These are phyloP conservation scores for Phytophthora lateralis DNA, from an alignment of 352 stramenopile species.

Conservation along the genomic window DNA sequence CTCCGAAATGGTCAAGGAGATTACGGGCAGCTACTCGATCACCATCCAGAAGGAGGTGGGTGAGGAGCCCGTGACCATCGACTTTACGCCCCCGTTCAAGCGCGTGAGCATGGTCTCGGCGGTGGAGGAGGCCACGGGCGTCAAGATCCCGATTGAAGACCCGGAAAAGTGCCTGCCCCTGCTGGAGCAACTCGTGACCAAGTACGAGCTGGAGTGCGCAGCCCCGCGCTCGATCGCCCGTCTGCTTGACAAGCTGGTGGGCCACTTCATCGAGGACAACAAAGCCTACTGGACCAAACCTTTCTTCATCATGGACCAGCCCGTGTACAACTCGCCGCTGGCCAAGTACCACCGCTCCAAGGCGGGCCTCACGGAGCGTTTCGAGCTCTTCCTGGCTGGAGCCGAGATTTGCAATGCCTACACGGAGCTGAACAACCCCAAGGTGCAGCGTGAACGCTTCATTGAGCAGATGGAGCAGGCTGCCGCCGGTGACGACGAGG, in stretches of 20 bases:
- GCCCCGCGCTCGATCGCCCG: conserved; percentile 73
- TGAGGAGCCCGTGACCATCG: conserved; percentile 87
- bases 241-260: conserved; percentile 90
- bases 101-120: conserved; percentile 93
- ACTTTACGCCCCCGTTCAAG: conserved; percentile 95
- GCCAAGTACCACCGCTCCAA: conserved; percentile 96
- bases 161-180: conserved; percentile 60
- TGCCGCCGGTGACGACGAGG: conserved; percentile 82
- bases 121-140: conserved; percentile 73
- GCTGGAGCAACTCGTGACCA: conserved; percentile 71
- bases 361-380: conserved; percentile 95
- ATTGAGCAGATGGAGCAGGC: conserved; percentile 83
- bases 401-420: conserved; percentile 99
- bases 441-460: conserved; percentile 86
- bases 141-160: conserved; percentile 75
- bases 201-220: conserved; percentile 77
- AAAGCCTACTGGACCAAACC: conserved; percentile 92
- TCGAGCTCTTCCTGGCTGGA: conserved; percentile 98
- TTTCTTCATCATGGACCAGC: conserved; percentile 99
- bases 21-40: conserved; percentile 89
- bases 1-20: conserved; percentile 89
- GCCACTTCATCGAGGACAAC: conserved; percentile 90
- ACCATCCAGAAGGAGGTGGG: conserved; percentile 88
- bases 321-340: conserved; percentile 97
- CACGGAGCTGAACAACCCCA: conserved; percentile 98